Evolutionary conservation across 2,329 filamentous ascomycete genomes (phyloP), one percentile per base, ranked within the genome.

Genomic region (Cordyceps militaris): DNA sequence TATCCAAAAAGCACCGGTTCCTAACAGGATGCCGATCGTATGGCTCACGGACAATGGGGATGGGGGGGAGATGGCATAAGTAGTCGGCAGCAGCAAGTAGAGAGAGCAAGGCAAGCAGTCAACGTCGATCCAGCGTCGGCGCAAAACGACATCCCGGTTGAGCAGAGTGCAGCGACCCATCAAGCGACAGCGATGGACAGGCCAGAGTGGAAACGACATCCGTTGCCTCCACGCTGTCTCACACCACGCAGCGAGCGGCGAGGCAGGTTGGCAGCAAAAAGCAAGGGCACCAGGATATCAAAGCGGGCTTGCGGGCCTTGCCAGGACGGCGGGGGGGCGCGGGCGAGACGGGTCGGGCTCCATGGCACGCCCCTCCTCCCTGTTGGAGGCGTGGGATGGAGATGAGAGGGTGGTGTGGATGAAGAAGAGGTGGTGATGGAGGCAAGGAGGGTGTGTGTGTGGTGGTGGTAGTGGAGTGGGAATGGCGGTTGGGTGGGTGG

Each of bases 1-100:
- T 71, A 76, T 52, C 69, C 71, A 64, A 66, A 65, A 65, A 65
- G 63, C 65, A 69, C 69, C 69, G 70, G 70, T 72, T 73, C 72
- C 70, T 69, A 76, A 73, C 64, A 71, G 69, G 74, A 66, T 78
- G 75, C 73, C 74, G 74, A 78, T 79, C 75, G 73, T 75, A 71
- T 73, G 69, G 69, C 68, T 66, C 71, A 67, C 64, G 65, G 58
- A 64, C 60, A 64, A 63, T 63, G 62, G 69, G 71, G 67, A 65
- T 67, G 71, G 67, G 74, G 76, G 76, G 75, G 70, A 70, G 66
- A 69, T 69, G 66, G 69, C 69, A 80, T 79, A 80, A 77, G 78
- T 79, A 78, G 46, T 57, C 40, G 46, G 23, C 24, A 24, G 32
- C 21, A 32, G 53, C 10, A 42, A 49, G 46, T 11, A 42, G 8